Percentiles rank a stretch among this genome's conserved stretches.
Evolutionary conservation across 768 basidiomycete genomes (phyloP).

Genomic region (Tulasnella sp.): DNA sequence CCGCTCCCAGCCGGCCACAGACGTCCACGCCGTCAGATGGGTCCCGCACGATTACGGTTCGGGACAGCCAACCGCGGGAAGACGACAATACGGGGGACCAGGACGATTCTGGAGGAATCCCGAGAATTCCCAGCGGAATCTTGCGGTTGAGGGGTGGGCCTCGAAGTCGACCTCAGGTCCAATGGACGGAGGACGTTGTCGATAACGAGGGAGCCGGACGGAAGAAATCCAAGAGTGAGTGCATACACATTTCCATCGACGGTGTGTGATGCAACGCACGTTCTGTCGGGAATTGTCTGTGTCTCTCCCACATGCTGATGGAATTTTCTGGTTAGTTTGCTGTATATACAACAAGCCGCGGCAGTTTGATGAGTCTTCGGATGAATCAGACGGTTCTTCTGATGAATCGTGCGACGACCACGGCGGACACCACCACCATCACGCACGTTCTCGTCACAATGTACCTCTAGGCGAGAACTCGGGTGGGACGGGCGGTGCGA

Average conservation of each 20-base stretch:
- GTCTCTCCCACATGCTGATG: constrained; percentile 3
- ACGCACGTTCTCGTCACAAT: constrained; percentile 14
- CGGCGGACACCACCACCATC: constrained; percentile 15
- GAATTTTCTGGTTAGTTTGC: constrained; percentile 48
- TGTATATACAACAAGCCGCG: constrained; percentile 86
- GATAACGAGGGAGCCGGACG: constrained; percentile 84
- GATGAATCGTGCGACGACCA: constrained; percentile 32
- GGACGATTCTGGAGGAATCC: not conserved
- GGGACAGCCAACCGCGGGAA: constrained; percentile 26
- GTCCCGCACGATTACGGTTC: constrained; percentile 27
- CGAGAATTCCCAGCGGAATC: constrained; percentile 30
- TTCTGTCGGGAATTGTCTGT: not conserved
- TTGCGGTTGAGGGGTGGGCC: constrained; percentile 49
- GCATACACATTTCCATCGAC: not conserved
- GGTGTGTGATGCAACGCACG: not conserved
- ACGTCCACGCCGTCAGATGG: constrained; percentile 22
- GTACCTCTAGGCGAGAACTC: constrained; percentile 16
- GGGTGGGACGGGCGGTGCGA: constrained; percentile 3
- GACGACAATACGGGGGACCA: not conserved
- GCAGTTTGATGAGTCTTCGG: constrained; percentile 66
- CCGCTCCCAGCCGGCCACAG: not conserved
- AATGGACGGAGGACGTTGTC: constrained; percentile 73
- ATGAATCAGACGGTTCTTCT: constrained; percentile 42
- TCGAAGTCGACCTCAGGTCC: constrained; percentile 44
- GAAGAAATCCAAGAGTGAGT: constrained; percentile 89